Evolutionary conservation across 768 basidiomycete genomes (phyloP).

Genomic region (Calocybe gangraenosa): DNA sequence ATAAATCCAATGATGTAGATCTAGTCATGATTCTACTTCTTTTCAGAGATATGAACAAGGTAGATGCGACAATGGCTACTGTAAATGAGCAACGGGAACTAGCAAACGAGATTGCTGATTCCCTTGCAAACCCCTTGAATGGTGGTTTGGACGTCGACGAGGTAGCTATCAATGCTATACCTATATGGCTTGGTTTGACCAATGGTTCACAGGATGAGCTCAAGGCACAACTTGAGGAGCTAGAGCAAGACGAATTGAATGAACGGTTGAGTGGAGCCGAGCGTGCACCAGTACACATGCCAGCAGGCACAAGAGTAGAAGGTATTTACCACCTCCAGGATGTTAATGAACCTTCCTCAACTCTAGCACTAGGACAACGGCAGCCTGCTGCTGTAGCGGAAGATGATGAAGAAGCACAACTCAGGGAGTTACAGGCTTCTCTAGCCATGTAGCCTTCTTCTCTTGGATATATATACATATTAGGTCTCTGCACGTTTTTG

Average conservation of each 20-base stretch:
- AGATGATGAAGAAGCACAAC: conserved; percentile 89
- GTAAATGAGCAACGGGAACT: conserved; percentile 90
- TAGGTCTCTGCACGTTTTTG: conserved; percentile 17
- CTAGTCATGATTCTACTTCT: neutral
- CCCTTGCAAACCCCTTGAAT: conserved; percentile 71
- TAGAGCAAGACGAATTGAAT: conserved; percentile 88
- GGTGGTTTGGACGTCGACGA: conserved; percentile 64
- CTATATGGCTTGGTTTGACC: conserved; percentile 2
- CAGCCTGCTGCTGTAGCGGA: conserved; percentile 50
- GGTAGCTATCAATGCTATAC: conserved; percentile 34
- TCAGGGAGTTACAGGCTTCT: conserved; percentile 83
- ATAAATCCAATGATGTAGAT: neutral
- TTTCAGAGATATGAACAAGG: conserved; percentile 76
- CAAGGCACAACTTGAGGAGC: conserved; percentile 71
- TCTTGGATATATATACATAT: conserved; percentile 17
- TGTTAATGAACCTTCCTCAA: neutral
- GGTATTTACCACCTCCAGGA: conserved; percentile 32
- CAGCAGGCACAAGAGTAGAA: conserved; percentile 53
- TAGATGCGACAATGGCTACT: conserved; percentile 83
- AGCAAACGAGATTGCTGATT: conserved; percentile 88
- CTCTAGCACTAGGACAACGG: conserved; percentile 18
- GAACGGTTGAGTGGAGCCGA: conserved; percentile 83
- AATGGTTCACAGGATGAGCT: conserved; percentile 61
- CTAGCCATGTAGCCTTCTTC: conserved; percentile 64
- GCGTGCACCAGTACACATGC: conserved; percentile 83